Evolutionary conservation across 2,329 filamentous ascomycete genomes (phyloP).

Genomic region (Neofusicoccum parvum): DNA sequence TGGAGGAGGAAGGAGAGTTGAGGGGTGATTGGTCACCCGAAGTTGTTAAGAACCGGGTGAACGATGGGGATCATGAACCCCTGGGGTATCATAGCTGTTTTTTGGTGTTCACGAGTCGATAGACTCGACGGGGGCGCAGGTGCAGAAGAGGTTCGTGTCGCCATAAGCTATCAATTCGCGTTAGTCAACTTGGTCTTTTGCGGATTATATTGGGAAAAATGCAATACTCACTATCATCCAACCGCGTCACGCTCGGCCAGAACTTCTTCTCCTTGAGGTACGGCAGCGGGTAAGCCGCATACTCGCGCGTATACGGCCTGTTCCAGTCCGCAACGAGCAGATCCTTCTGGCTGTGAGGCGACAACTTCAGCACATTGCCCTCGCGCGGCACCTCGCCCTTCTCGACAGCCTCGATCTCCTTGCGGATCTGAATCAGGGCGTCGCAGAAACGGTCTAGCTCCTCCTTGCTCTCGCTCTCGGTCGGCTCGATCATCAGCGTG

Average conservation of each 20-base stretch:
- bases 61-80: not conserved
- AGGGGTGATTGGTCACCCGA: not conserved
- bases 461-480: slow-evolving; percentile 87
- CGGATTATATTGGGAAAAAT: slow-evolving; percentile 26
- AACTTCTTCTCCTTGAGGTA: slow-evolving; percentile 95
- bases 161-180: slow-evolving; percentile 67
- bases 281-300: slow-evolving; percentile 82
- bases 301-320: slow-evolving; percentile 76
- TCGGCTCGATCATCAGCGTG: slow-evolving; percentile 97
- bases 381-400: slow-evolving; percentile 73
- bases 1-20: not conserved
- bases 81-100: slow-evolving; percentile 14
- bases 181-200: slow-evolving; percentile 21
- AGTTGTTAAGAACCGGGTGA: slow-evolving; percentile 11
- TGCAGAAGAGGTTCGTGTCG: slow-evolving; percentile 92
- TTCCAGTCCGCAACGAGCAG: slow-evolving; percentile 77
- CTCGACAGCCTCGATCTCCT: slow-evolving; percentile 83
- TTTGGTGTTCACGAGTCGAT: slow-evolving; percentile 7
- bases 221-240: slow-evolving; percentile 75
- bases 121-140: slow-evolving; percentile 77
- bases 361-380: slow-evolving; percentile 83
- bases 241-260: slow-evolving; percentile 84
- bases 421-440: slow-evolving; percentile 80
- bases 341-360: slow-evolving; percentile 84
- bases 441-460: slow-evolving; percentile 94